A percentile compares a stretch with the other conserved stretches of the same genome.
Evolutionary conservation across 257 asterid genomes (phyloP).

Genomic region (Henckelia pumila): DNA sequence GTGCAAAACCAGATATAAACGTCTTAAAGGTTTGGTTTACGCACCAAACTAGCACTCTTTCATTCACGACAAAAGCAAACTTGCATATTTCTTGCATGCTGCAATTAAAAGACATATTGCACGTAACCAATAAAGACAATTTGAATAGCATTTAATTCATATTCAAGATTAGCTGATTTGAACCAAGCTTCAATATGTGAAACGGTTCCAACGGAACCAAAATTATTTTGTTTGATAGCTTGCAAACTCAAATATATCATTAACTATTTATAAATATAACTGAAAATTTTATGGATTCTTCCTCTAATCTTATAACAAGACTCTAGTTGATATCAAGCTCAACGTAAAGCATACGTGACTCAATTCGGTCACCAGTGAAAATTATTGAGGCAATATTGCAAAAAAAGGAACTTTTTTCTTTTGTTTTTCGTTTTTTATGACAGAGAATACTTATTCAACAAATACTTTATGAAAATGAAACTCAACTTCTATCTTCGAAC

Average conservation of each 20-base stretch:
- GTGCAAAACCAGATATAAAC: constrained; percentile 91
- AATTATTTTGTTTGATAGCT: no score
- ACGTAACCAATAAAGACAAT: background rate
- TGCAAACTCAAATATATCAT: background rate
- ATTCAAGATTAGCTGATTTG: background rate
- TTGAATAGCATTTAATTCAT: background rate
- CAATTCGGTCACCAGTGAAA: background rate
- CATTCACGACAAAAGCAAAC: background rate
- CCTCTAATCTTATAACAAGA: background rate
- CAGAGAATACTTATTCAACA: background rate
- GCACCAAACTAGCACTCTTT: background rate
- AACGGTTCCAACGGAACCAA: background rate
- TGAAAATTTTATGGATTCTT: no score
- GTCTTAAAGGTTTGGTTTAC: constrained; percentile 78
- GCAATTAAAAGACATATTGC: background rate
- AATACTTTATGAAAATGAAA: background rate
- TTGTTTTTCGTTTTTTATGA: background rate
- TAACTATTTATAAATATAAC: background rate
- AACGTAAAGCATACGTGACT: background rate
- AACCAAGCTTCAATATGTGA: background rate
- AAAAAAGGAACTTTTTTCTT: no score
- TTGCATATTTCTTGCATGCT: background rate
- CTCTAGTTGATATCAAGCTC: no score
- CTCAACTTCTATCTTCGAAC: background rate
- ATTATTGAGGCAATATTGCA: no score